These are phyloP conservation scores for Plasmodium ovale DNA, from an alignment of 169 alveolate genomes.

Conservation along the genomic window DNA sequence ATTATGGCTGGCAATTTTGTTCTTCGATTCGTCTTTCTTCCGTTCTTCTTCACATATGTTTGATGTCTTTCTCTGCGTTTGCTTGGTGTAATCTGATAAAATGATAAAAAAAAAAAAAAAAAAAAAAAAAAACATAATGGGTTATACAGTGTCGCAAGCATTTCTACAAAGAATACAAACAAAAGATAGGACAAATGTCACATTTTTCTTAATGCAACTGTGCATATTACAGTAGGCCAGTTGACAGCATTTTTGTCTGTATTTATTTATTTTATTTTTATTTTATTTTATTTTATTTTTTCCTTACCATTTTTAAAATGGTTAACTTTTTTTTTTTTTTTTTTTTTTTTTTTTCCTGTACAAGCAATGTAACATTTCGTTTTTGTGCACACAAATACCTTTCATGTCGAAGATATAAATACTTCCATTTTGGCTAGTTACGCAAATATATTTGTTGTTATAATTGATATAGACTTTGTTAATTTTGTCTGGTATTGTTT, in stretches of 20 bases:
- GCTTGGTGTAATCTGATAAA: conserved; percentile 20
- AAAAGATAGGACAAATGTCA: too few relatives aligned
- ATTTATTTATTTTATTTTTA: neutral
- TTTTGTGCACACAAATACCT: conserved; percentile 32
- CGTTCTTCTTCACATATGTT: neutral
- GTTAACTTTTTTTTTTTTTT: neutral
- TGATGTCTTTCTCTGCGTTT: too few relatives aligned
- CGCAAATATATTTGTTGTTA: conserved; percentile 49
- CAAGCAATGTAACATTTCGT: conserved; percentile 58
- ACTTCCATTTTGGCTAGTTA: conserved; percentile 59
- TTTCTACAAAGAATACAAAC: too few relatives aligned
- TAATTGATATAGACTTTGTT: conserved; percentile 65
- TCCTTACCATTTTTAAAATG: conserved; percentile 11
- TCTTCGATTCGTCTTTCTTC: neutral
- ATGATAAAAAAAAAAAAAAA: conserved; percentile 16
- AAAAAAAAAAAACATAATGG: neutral
- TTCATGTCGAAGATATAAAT: conserved; percentile 55
- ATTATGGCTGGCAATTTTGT: neutral
- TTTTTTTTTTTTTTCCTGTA: conserved; percentile 8
- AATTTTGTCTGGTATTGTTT: conserved; percentile 33
- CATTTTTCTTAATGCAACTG: too few relatives aligned
- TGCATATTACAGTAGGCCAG: too few relatives aligned
- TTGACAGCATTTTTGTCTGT: neutral
- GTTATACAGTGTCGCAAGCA: neutral
- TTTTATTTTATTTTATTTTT: conserved; percentile 1